Percentiles rank a stretch among this genome's conserved stretches.
Evolutionary conservation across 2,329 filamentous ascomycete species (phyloP).

Genomic region (Fusarium fracticaudum): DNA sequence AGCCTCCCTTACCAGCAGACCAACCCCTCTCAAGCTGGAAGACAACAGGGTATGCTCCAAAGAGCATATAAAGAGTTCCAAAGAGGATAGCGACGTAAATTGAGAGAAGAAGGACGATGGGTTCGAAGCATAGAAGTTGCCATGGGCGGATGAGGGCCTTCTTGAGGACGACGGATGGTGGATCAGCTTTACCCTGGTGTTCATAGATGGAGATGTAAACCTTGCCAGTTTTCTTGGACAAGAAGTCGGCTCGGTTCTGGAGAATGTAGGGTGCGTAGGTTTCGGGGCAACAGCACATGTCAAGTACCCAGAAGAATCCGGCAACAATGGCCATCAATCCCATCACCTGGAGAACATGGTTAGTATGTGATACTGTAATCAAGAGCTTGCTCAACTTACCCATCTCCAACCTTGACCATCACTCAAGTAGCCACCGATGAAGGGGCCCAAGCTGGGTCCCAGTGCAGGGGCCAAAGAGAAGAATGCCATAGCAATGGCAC

Average conservation of each 20-base stretch:
- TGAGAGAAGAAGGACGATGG: constrained; percentile 70
- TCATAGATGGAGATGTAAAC: constrained; percentile 62
- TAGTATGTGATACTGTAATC: accelerated
- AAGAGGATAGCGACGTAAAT: constrained; percentile 71
- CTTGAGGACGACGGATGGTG: constrained; percentile 58
- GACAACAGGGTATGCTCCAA: constrained; percentile 67
- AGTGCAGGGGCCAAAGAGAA: constrained; percentile 72
- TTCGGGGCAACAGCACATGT: constrained; percentile 62
- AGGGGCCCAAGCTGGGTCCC: constrained; percentile 68
- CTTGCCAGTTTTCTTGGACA: constrained; percentile 63
- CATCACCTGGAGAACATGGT: constrained; percentile 56
- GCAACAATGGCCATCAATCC: constrained; percentile 70
- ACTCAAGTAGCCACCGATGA: constrained; percentile 70
- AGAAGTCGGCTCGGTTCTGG: constrained; percentile 58
- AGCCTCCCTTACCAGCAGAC: constrained; percentile 64
- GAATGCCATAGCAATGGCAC: constrained; percentile 66
- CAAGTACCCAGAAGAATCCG: constrained; percentile 65
- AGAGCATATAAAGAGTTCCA: constrained; percentile 64
- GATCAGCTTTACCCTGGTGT: constrained; percentile 53
- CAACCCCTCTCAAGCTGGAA: constrained; percentile 67
- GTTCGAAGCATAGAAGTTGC: constrained; percentile 71
- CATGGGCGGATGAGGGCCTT: constrained; percentile 69
- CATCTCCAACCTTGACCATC: constrained; percentile 70
- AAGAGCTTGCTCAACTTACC: background rate
- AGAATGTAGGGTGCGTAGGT: constrained; percentile 68